Evolutionary conservation across 176 grass and related monocot species (phyloP).

Genomic region (Ensete ventricosum): DNA sequence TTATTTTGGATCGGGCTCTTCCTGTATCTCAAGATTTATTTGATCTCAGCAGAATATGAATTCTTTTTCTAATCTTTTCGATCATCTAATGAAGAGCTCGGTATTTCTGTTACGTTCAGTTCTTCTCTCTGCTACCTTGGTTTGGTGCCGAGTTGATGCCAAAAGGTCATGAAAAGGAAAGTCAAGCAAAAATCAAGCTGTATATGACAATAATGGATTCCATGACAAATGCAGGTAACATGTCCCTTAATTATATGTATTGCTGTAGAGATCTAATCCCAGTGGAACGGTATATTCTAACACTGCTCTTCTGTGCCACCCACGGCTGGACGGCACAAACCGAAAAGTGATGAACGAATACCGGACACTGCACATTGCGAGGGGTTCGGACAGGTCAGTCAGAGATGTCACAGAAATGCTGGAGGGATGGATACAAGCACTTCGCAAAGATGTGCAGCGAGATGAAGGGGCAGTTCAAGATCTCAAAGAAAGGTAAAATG

Average conservation of each 20-base stretch:
- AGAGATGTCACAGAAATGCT: constrained; percentile 80
- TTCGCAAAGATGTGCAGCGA: constrained; percentile 88
- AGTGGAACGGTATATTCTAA: neutral
- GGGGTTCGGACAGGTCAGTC: constrained; percentile 60
- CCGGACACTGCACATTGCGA: constrained; percentile 50
- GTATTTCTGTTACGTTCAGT: constrained; percentile 25
- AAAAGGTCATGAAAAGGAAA: constrained; percentile 91
- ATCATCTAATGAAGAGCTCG: neutral
- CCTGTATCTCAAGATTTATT: neutral
- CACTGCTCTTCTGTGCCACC: neutral
- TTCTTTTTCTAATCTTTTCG: neutral
- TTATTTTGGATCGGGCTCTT: neutral
- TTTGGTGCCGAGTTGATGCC: constrained; percentile 88
- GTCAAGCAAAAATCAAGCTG: constrained; percentile 89
- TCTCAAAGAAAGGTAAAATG: constrained; percentile 85
- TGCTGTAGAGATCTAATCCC: neutral
- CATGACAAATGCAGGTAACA: constrained; percentile 72
- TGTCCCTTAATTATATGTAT: neutral
- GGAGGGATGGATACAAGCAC: constrained; percentile 88
- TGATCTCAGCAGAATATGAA: neutral
- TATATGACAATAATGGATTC: constrained; percentile 99
- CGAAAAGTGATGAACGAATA: constrained; percentile 79
- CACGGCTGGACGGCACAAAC: constrained; percentile 85
- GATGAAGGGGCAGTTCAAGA: constrained; percentile 71
- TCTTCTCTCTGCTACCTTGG: constrained; percentile 95